Evolutionary conservation across 2,329 filamentous ascomycete species (phyloP), one percentile per base, ranked within the genome.

Genomic region (Hypoxylon sp.): DNA sequence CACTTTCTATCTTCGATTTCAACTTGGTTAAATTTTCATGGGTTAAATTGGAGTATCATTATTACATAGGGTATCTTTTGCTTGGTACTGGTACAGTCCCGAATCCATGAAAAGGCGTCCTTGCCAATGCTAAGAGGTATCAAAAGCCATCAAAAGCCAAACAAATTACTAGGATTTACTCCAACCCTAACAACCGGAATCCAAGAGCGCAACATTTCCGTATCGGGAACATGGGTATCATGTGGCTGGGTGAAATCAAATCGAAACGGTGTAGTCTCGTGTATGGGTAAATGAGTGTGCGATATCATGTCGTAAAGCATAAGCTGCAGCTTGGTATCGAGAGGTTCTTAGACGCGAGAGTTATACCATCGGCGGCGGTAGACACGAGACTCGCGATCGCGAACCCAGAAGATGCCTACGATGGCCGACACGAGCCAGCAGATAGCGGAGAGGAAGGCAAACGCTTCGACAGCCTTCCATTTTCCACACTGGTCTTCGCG

Each of bases 401-500:
- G 81, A 19, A 84, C 79, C 84, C 84, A 87, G 73, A 84, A 80
- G 69, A 86, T 73, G 47, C 83, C 86, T 44, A 91, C 72, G 19
- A 90, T 71, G 15, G 83, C 84, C 48, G 87, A 90, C 11, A 81
- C 85, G 41, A 93, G 83, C 90, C 90, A 93, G 72, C 88, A 81
- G 68, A 91, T 82, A 57, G 89, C 89, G 2, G 88, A 89, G 56
- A 93, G 77, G 78, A 93, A 93, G 50, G 83, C 80, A 72, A 93
- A 93, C 4, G 90, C 90, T 70, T 91, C 85, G 64, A 86, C 82
- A 41, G 91, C 86, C 78, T 90, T 92, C 85, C 87, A 91, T 70
- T 87, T 85, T 60, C 85, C 82, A 76, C 91, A 94, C n/a, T 76
- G 74, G 47, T 83, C 78, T 67, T 81, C 79, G 48, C 79, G 79